Percentiles rank a stretch among this genome's conserved stretches.
These are phyloP conservation scores for Alternaria rosae DNA, from an alignment of 2,329 filamentous ascomycete genomes.

Conservation along the genomic window DNA sequence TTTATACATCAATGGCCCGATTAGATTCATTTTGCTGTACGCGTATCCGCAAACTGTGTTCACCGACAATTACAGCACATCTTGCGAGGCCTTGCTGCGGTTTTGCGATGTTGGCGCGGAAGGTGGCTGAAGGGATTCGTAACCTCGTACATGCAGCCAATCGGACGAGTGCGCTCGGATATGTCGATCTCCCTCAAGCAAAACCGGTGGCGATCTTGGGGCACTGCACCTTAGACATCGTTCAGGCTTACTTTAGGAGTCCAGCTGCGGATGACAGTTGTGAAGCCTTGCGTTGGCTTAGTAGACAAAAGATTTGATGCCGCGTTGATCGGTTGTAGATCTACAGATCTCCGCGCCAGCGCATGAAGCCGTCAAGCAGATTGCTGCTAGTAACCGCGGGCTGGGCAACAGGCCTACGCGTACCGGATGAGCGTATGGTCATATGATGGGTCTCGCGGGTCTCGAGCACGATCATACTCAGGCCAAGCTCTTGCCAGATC, in stretches of 20 bases:
- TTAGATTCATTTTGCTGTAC: not conserved
- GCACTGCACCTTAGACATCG: not conserved
- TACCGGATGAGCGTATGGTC: not conserved
- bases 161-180: not conserved
- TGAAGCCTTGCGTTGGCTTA: not conserved
- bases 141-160: constrained; percentile 7
- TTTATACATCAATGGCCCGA: not conserved
- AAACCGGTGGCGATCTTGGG: not conserved
- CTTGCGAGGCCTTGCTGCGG: not conserved
- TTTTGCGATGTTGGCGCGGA: not conserved
- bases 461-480: constrained; percentile 9
- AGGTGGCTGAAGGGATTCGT: constrained; percentile 11
- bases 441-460: constrained; percentile 9
- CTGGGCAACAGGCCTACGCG: not conserved
- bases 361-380: not conserved
- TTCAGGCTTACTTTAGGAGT: not conserved
- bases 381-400: not conserved
- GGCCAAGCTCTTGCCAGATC: constrained; percentile 12
- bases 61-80: not conserved
- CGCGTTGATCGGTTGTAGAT: not conserved
- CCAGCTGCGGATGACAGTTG: not conserved
- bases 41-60: not conserved
- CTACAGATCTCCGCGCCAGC: not conserved
- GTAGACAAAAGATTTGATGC: not conserved
- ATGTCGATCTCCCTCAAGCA: not conserved